These are phyloP conservation scores for Cutaneotrichosporon spelunceum DNA, from an alignment of 1,284 basidiomycete genomes.

Conservation along the genomic window DNA sequence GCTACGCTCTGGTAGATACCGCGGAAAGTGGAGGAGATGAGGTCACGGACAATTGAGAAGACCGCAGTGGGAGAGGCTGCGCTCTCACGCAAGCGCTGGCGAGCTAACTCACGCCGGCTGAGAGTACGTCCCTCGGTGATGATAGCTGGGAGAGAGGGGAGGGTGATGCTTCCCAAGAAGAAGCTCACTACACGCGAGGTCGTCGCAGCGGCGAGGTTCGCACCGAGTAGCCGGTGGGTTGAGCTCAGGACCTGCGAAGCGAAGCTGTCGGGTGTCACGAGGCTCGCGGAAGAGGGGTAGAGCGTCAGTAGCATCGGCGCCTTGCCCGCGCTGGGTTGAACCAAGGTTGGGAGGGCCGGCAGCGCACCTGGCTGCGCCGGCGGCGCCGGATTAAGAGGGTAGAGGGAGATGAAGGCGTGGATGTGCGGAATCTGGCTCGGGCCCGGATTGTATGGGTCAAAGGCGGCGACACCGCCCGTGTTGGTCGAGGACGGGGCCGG, in stretches of 20 bases:
- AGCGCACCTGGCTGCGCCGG: slow-evolving; percentile 42
- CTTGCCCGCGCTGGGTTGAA: slow-evolving; percentile 31
- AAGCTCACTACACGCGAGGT: slow-evolving; percentile 37
- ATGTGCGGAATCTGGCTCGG: slow-evolving; percentile 41
- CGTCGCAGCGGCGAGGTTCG: slow-evolving; percentile 39
- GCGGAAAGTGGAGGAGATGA: slow-evolving; percentile 17
- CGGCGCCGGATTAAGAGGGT: slow-evolving; percentile 44
- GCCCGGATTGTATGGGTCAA: slow-evolving; percentile 42
- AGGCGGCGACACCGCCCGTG: not conserved
- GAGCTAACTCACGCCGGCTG: slow-evolving; percentile 34
- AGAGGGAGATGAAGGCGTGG: slow-evolving; percentile 48
- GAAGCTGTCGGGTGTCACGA: slow-evolving; percentile 43
- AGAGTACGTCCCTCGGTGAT: slow-evolving; percentile 32
- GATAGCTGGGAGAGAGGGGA: slow-evolving; percentile 40
- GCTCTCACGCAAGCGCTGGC: slow-evolving; percentile 27
- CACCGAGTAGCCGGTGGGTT: slow-evolving; percentile 41
- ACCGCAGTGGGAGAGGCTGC: slow-evolving; percentile 27
- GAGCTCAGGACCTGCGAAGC: slow-evolving; percentile 43
- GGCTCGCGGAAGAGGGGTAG: slow-evolving; percentile 43
- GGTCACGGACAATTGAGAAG: slow-evolving; percentile 36
- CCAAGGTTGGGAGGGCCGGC: slow-evolving; percentile 46
- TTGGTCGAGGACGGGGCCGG: slow-evolving; percentile 26
- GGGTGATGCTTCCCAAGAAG: slow-evolving; percentile 37
- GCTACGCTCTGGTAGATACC: slow-evolving; percentile 14
- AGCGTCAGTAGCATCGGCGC: slow-evolving; percentile 42